A percentile compares a stretch with the other conserved stretches of the same genome.
These are phyloP conservation scores for Acacia confusa DNA, from an alignment of 306 rosid species.

Conservation along the genomic window DNA sequence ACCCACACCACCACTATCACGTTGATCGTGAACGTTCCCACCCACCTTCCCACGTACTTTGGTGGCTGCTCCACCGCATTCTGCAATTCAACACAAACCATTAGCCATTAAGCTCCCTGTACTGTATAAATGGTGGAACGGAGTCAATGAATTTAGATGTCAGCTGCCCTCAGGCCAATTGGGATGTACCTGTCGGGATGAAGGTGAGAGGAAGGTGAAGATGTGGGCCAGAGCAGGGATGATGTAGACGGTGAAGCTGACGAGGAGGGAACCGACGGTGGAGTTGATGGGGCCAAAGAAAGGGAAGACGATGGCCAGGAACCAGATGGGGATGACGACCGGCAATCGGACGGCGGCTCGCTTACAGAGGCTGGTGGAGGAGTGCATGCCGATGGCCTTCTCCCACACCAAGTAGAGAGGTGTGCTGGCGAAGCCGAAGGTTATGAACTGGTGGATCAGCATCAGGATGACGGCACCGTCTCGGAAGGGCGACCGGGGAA, in stretches of 20 bases:
- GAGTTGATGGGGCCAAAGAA: constrained; percentile 97
- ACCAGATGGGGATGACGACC: constrained; percentile 83
- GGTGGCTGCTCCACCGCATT: constrained; percentile 17
- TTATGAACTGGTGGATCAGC: constrained; percentile 89
- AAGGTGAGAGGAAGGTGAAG: constrained; percentile 81
- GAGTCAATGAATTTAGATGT: no score
- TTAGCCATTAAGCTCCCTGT: no score
- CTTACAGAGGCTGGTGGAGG: constrained; percentile 74
- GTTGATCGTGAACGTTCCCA: constrained; percentile 61
- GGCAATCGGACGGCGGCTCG: constrained; percentile 79
- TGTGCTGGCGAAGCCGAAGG: constrained; percentile 95
- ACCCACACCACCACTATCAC: constrained; percentile 76
- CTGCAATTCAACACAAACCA: background rate
- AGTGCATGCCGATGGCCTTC: constrained; percentile 78
- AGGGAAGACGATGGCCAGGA: constrained; percentile 79
- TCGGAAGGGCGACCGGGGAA: constrained; percentile 65
- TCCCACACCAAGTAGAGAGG: constrained; percentile 89
- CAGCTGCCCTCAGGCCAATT: no score
- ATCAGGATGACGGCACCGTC: constrained; percentile 77
- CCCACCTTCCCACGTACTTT: constrained; percentile 35
- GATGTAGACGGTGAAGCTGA: constrained; percentile 98
- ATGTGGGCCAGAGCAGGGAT: constrained; percentile 89
- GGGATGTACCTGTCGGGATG: constrained; percentile 66
- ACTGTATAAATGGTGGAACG: no score
- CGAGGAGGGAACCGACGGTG: constrained; percentile 97